Base-by-base conservation (phyloP, 768 basidiomycete species). In the Suillus luteus region DNA sequence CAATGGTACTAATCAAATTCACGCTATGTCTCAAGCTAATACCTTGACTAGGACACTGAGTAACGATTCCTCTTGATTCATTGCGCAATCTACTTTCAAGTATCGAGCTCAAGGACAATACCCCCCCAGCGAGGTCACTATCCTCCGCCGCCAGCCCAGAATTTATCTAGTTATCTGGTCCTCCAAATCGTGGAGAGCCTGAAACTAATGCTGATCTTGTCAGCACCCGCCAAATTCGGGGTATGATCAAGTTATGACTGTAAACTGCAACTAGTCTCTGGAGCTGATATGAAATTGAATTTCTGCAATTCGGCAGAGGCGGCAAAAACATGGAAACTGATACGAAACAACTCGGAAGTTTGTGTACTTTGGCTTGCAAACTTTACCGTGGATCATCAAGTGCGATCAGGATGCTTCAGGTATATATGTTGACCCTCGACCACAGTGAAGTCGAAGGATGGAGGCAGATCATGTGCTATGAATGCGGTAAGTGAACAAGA, bases 271-370 rank as follows among this genome's bases (percentile, higher is more conserved):
- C 31, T 31, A 31, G 31, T 31, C 31, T 40, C 4, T 57, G 22
- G 55, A 57, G 55, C 15, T 27, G 15, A 40, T 57, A 24, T 40
- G 55, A 57, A 57, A 57, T 57, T 57, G 38, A 27, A 19, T 17
- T 57, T 40, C 4, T 17, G 22, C 38, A 22, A 35, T 37, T 22
- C 22, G 1, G 35, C 55, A n/a, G 52, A n/a, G 17, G 22, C 46
- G 24, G 15, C n/a, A 22, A 9, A 31, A 35, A 38, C 14, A 55
- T 24, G 37, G 37, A 38, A 17, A 17, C n/a, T 14, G 35, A 37
- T 55, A 37, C 12, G 3, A 55, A 55, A 55, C 6, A 55, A n/a
- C 12, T 22, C 27, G 11, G 1, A 15, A 17, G 31, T 33, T 33
- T 10, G 0, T 31, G 4, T 5, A 15, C 7, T 46, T 22, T 12